These are phyloP conservation scores for Aspergillus clavatus DNA, from an alignment of 2,329 filamentous ascomycete genomes.

Conservation along the genomic window DNA sequence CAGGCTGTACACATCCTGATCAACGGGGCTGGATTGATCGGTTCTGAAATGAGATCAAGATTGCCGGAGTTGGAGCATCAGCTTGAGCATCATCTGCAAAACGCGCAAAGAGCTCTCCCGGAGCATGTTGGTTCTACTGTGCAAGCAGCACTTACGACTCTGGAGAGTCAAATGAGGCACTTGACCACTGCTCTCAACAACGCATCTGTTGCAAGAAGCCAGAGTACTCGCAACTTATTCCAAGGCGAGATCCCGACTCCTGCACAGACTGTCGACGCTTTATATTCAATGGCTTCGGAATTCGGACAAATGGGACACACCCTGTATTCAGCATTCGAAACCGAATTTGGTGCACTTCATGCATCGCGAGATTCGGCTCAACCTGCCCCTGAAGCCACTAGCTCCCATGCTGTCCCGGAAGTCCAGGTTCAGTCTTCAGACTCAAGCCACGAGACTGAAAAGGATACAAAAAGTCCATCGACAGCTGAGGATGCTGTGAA, in stretches of 20 bases:
- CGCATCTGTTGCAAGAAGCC: constrained; percentile 31
- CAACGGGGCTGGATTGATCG: constrained; percentile 31
- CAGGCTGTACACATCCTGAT: constrained; percentile 32
- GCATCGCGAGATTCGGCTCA: constrained; percentile 2
- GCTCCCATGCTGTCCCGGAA: not conserved
- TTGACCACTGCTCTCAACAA: constrained; percentile 35
- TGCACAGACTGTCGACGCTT: constrained; percentile 33
- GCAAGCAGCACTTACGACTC: constrained; percentile 30
- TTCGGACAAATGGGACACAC: constrained; percentile 37
- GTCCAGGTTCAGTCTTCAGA: not conserved
- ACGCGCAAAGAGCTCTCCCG: constrained; percentile 33
- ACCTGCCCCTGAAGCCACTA: not conserved
- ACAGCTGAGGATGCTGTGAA: not conserved
- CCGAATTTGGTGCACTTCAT: constrained; percentile 25
- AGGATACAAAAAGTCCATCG: not conserved
- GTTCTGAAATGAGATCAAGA: constrained; percentile 32
- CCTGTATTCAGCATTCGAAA: constrained; percentile 35
- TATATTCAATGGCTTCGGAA: constrained; percentile 40
- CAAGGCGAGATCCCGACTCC: constrained; percentile 34
- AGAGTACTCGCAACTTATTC: constrained; percentile 33
- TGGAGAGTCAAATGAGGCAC: constrained; percentile 36
- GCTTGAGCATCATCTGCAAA: constrained; percentile 33
- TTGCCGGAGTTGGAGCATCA: constrained; percentile 38
- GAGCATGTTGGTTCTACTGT: constrained; percentile 34
- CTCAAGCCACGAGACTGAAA: not conserved